These are phyloP conservation scores for Leccinum sublutescens DNA, from an alignment of 768 basidiomycete species.

Conservation along the genomic window DNA sequence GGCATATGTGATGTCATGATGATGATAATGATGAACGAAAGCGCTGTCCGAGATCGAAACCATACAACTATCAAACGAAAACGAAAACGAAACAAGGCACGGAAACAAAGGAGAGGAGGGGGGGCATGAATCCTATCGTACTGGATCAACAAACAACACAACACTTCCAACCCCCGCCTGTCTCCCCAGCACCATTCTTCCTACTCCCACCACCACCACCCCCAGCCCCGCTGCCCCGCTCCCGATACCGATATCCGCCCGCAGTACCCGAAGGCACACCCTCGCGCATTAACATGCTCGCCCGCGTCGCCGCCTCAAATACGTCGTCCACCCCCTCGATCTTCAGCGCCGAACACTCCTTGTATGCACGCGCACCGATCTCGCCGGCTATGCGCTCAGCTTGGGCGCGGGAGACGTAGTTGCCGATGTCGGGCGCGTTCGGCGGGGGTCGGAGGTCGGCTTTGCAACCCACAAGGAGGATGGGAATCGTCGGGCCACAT, in stretches of 20 bases:
- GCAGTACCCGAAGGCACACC: slow-evolving; percentile 60
- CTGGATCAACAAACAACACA: slow-evolving; percentile 61
- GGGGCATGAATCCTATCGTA: background rate
- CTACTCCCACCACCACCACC: slow-evolving; percentile 32
- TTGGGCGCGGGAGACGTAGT: slow-evolving; percentile 72
- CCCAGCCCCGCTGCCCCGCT: slow-evolving; percentile 30
- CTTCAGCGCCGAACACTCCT: slow-evolving; percentile 89
- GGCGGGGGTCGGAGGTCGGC: slow-evolving; percentile 78
- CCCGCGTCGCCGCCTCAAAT: slow-evolving; percentile 95
- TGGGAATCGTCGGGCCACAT: slow-evolving; percentile 89
- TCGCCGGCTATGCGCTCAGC: slow-evolving; percentile 78
- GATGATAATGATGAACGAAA: background rate
- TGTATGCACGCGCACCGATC: slow-evolving; percentile 92
- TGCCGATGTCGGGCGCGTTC: slow-evolving; percentile 43
- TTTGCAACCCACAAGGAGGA: slow-evolving; percentile 96
- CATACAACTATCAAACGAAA: slow-evolving; percentile 6
- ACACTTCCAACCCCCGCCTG: slow-evolving; percentile 51
- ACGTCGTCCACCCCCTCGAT: slow-evolving; percentile 95
- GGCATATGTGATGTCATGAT: background rate
- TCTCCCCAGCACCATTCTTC: slow-evolving; percentile 18
- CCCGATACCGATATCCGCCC: slow-evolving; percentile 48
- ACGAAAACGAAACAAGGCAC: background rate
- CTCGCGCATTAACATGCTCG: slow-evolving; percentile 94
- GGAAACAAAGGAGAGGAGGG: background rate
- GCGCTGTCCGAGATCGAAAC: slow-evolving; percentile 15